phyloP scores from a whole-genome alignment of 768 basidiomycete genomes.

The Kwoniella pini region DNA sequence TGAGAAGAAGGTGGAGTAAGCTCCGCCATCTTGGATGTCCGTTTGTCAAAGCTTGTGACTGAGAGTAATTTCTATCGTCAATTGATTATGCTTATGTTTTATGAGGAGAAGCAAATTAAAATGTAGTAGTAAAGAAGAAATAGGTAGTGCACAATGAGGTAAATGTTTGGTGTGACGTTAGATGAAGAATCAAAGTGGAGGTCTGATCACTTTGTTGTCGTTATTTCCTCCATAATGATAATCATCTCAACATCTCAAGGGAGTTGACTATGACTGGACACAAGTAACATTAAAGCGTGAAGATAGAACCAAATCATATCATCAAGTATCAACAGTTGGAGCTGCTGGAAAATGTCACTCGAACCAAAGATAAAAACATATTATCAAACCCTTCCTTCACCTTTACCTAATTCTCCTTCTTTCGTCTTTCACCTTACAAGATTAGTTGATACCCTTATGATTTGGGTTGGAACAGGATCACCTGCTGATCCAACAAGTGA shows the following conservation, averaged over 20 bases:
- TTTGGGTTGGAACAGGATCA: conserved; percentile 41
- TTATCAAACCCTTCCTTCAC: conserved; percentile 34
- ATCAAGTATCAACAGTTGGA: neutral
- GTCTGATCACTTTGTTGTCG: conserved; percentile 8
- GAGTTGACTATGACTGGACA: too few relatives aligned
- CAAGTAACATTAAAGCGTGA: neutral
- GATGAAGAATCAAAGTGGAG: conserved; percentile 13
- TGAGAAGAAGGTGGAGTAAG: conserved; percentile 38
- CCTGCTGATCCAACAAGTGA: conserved; percentile 6
- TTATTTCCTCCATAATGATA: neutral
- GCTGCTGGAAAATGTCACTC: conserved; percentile 5
- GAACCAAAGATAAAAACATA: conserved; percentile 21
- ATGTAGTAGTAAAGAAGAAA: too few relatives aligned
- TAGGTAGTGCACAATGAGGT: too few relatives aligned
- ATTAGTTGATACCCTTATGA: conserved; percentile 33
- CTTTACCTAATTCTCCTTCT: conserved; percentile 24
- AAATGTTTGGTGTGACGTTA: neutral
- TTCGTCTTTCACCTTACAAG: conserved; percentile 42
- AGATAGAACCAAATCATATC: neutral
- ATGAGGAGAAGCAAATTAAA: too few relatives aligned
- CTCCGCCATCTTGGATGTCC: conserved; percentile 20
- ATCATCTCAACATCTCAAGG: too few relatives aligned
- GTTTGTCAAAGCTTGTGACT: too few relatives aligned
- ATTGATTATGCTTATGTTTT: too few relatives aligned
- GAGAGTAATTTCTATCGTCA: too few relatives aligned